These are phyloP conservation scores for Syzygium syzygioides DNA, from an alignment of 441 rosid genomes.

Conservation along the genomic window DNA sequence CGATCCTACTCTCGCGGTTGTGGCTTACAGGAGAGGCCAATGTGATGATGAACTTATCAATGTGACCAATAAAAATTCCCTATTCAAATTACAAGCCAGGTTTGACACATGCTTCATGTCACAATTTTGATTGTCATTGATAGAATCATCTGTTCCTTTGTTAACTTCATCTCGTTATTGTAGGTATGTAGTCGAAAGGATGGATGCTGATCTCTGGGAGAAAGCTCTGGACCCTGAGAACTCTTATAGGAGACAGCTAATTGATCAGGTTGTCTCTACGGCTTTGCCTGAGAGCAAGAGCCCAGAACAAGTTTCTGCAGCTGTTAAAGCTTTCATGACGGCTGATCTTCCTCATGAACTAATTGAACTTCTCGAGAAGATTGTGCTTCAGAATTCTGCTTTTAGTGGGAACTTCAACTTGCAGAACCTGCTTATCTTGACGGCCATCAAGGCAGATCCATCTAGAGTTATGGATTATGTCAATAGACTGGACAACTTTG, in stretches of 20 bases:
- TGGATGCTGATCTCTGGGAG: conserved; percentile 99
- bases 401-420: conserved; percentile 99
- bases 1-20: conserved; percentile 98
- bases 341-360: conserved; percentile 7
- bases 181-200: conserved; percentile 99
- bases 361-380: conserved; percentile 10
- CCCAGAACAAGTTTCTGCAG: conserved; percentile 98
- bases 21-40: conserved; percentile 97
- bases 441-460: conserved; percentile 98
- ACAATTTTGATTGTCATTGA: conserved; percentile 2
- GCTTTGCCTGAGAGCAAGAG: conserved; percentile 99
- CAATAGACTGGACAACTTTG: conserved; percentile 95
- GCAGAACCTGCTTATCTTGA: conserved; percentile 92
- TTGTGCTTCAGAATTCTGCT: conserved; percentile 97
- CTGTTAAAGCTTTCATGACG: conserved; percentile 4
- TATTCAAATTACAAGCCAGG: conserved; percentile 99
- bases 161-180: conserved; percentile 10
- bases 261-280: conserved; percentile 99
- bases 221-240: conserved; percentile 93
- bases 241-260: conserved; percentile 91
- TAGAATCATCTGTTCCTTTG: background rate
- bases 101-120: conserved; percentile 19
- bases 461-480: conserved; percentile 98
- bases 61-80: conserved; percentile 95
- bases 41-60: conserved; percentile 96